Evolutionary conservation across 257 asterid species (phyloP), one percentile per base, ranked within the genome.

Genomic region (Haberlea rhodopensis): DNA sequence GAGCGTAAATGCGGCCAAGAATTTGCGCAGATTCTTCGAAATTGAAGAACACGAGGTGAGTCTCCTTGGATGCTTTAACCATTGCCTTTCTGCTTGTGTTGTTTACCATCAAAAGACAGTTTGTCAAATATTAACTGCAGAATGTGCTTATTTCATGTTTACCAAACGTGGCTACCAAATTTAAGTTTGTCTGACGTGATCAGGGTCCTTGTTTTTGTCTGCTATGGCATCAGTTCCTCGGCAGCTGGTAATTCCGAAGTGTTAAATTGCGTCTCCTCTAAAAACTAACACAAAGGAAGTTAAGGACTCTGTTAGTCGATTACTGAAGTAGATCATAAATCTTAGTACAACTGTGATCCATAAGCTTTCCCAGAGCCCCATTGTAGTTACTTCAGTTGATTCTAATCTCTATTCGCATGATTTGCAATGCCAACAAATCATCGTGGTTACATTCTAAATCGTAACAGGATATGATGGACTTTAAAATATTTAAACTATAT

Each of bases 31-130:
- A 46, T 88, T 83, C 83, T 87, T 89, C 67, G 69, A 66, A 71
- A 83, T 83, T 54, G 86, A 86, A 57, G 98, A 91, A 68, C 76
- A 72, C 24, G 71, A 73, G 69, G 98, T 79, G 56, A 83, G 89
- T 77, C 31, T 16, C 51, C 49, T 29, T 40, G 34, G 4, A 62
- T 43, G 21, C 46, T 22, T 48, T 26, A 46, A 51, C 18, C 34
- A 18, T 51, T 27, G 21, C 59, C 22, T 18, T 62, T 43, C 23
- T 67, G 2, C 53, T 28, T 27, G n/a, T n/a, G n/a, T n/a, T n/a
- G 23, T 25, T 22, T 31, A 22, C 23, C 23, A 28, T 51, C 24
- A 49, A 8, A 64, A 31, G n/a, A n/a, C n/a, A n/a, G n/a, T n/a
- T n/a, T n/a, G n/a, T n/a, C n/a, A n/a, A 66, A 53, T 51, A 29